Evolutionary conservation across 1,139 yeast genomes (phyloP).

Genomic region (Pneumocystis oryctolagi): DNA sequence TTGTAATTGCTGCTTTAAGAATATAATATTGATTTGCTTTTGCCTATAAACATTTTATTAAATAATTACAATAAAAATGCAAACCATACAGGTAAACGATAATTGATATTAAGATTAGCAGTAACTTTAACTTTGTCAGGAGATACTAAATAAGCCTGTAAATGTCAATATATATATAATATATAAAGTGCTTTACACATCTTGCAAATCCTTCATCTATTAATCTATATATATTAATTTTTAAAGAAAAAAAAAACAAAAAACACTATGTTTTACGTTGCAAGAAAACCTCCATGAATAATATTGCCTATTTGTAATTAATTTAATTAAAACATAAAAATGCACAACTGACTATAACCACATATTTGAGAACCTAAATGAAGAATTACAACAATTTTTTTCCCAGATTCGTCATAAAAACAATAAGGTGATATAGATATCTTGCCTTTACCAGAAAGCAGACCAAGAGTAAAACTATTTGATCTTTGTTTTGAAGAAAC

Average conservation of each 20-base stretch:
- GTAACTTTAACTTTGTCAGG: constrained; percentile 88
- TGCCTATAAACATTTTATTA: constrained; percentile 17
- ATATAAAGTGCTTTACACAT: constrained; percentile 28
- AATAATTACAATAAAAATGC: not conserved
- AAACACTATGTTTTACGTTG: constrained; percentile 32
- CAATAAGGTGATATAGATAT: constrained; percentile 24
- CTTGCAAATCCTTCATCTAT: constrained; percentile 76
- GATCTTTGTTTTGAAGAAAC: constrained; percentile 17
- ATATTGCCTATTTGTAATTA: constrained; percentile 38
- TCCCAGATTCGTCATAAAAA: constrained; percentile 17
- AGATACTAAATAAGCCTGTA: constrained; percentile 57
- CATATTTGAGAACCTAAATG: constrained; percentile 50
- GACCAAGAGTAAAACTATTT: constrained; percentile 24
- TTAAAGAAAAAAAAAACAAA: not conserved
- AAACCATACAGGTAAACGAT: constrained; percentile 34
- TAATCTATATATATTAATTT: constrained; percentile 20
- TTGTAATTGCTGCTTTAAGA: constrained; percentile 50
- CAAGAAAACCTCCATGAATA: constrained; percentile 74
- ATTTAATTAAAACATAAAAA: not conserved
- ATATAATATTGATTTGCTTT: constrained; percentile 54
- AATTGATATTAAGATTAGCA: constrained; percentile 55
- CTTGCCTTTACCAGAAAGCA: constrained; percentile 21
- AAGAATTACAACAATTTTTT: constrained; percentile 11
- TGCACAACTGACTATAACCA: constrained; percentile 31
- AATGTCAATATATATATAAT: not conserved